These are phyloP conservation scores for Trichosanthes cucumerina DNA, from an alignment of 306 rosid species.

Conservation along the genomic window DNA sequence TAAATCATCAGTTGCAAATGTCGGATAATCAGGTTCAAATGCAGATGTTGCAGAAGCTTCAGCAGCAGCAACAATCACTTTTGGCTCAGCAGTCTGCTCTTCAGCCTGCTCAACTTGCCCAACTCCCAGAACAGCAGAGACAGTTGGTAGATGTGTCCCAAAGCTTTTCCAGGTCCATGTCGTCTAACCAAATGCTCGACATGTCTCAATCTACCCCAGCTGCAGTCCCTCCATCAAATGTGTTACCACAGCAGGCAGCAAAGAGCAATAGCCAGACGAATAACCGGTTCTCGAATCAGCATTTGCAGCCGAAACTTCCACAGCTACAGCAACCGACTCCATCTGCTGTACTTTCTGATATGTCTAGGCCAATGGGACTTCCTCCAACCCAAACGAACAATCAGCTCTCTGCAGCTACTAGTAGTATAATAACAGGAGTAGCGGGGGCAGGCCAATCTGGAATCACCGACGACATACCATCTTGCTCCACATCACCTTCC, in stretches of 20 bases:
- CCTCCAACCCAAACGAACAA: conserved; percentile 29
- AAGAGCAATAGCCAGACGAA: conserved; percentile 26
- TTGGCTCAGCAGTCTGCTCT: conserved; percentile 55
- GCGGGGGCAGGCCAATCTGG: conserved; percentile 64
- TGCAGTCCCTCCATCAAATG: conserved; percentile 35
- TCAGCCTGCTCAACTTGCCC: conserved; percentile 53
- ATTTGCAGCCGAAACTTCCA: conserved; percentile 57
- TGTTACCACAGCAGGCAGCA: conserved; percentile 38
- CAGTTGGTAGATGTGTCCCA: conserved; percentile 51
- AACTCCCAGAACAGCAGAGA: conserved; percentile 69
- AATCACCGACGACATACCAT: conserved; percentile 74
- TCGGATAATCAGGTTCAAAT: conserved; percentile 63
- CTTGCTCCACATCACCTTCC: conserved; percentile 94
- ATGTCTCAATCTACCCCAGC: conserved; percentile 34
- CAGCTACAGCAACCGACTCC: conserved; percentile 60
- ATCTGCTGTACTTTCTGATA: conserved; percentile 38
- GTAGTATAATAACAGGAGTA: conserved; percentile 38
- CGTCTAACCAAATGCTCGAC: conserved; percentile 45
- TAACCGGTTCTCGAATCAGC: conserved; percentile 39
- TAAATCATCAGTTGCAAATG: conserved; percentile 51
- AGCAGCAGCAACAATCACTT: conserved; percentile 65
- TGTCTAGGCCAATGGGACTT: conserved; percentile 40
- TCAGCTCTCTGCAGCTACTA: conserved; percentile 40
- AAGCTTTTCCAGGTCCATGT: conserved; percentile 39
- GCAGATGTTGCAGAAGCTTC: conserved; percentile 71